Conservation (phyloP, 352 stramenopile genomes). For the Pythium inflatum region DNA sequence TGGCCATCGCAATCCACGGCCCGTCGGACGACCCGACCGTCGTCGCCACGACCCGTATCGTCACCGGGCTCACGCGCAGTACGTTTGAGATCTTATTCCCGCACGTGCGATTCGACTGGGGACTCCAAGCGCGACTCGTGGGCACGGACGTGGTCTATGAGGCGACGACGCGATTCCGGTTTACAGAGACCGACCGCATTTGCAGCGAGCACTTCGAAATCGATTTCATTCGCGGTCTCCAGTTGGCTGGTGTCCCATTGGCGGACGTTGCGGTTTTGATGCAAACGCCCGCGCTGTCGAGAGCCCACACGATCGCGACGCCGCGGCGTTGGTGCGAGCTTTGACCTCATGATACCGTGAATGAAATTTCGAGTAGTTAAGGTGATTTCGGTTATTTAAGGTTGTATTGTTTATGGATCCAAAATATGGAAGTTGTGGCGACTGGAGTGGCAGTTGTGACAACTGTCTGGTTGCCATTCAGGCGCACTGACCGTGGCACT, state of each 20-base stretch:
- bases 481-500: no score
- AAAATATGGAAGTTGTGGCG: no score
- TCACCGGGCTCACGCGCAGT: not conserved
- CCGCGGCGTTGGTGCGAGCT: no score
- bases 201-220: not conserved
- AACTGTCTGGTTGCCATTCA: no score
- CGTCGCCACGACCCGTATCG: not conserved
- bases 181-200: constrained; percentile 10
- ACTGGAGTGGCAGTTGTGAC: no score
- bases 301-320: not conserved
- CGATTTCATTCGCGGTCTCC: not conserved
- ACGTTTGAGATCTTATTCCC: not conserved
- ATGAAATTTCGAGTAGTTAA: no score
- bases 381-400: no score
- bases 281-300: not conserved
- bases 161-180: constrained; percentile 21
- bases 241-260: not conserved
- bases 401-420: no score
- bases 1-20: not conserved
- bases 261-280: not conserved
- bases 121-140: not conserved
- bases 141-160: constrained; percentile 16
- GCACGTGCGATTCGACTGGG: not conserved
- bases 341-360: no score
- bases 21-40: not conserved